Evolutionary conservation across 345 rosid genomes (phyloP), one percentile per base, ranked within the genome.

Genomic region (Luvunga scandens): DNA sequence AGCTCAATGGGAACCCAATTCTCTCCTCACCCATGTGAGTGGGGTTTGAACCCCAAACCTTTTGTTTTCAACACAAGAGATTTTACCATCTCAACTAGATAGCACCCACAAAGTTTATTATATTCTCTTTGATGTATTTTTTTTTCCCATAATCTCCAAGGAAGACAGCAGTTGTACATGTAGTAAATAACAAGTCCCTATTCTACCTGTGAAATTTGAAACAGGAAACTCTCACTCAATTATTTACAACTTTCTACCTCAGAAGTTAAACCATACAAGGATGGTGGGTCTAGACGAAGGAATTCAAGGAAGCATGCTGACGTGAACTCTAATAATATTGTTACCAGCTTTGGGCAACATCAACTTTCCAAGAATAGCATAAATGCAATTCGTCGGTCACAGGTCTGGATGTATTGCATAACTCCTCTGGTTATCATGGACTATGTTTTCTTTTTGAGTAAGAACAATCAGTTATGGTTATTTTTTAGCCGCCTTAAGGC

Each of bases 151-250:
- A 19, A 62, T 76, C 30, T 16, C 55, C 56, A 13, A 13, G 67
- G 14, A 75, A 42, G 77, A 63, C 21, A 45, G 30, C 21, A 10
- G 60, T 75, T 30, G 18, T 66, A 25, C 74, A n/a, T 13, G 62
- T 78, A 42, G 64, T 78, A 33, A 38, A 31, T 78, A 48, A 64
- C 81, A 61, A 31, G 59, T 71, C 60, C 70, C 77, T 45, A n/a
- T 31, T 71, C 70, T 78, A 70, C 59, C 21, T 38, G 33, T 79
- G 38, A 65, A 67, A 65, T 68, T 18, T 87, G 84, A 77, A 83
- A 66, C 93, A 94, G 98, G 94, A 94, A 86, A 86, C 90, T 96
- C 77, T 90, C 99, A 42, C 90, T 88, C 80, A 90, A 84, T 87
- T 93, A 91, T 84, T 77, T 92, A 60, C 94, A 92, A 73, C 88